Conservation (phyloP, 257 asterid species). For the Perilla frutescens region DNA sequence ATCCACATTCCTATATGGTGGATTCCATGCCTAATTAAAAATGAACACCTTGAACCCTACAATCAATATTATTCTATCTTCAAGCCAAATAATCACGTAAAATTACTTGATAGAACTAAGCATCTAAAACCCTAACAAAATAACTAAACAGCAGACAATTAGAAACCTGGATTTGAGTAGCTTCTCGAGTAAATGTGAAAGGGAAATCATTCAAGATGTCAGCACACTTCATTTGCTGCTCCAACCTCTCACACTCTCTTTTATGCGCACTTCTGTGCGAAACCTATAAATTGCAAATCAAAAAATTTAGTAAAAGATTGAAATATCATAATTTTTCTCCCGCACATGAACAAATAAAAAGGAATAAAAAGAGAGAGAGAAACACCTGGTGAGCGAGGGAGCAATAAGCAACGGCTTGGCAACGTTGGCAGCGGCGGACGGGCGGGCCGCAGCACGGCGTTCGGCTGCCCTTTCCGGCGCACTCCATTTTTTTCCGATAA, state of each 20-base stretch:
- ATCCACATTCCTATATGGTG: conserved; percentile 84
- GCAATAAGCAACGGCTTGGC: conserved; percentile 86
- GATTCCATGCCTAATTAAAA: conserved; percentile 57
- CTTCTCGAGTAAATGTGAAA: conserved; percentile 62
- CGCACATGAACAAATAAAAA: background rate
- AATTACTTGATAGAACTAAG: conserved; percentile 3
- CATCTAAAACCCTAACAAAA: conserved; percentile 10
- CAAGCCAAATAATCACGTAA: conserved; percentile 25
- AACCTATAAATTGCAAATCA: conserved; percentile 45
- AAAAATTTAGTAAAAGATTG: conserved; percentile 10
- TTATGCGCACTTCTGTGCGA: conserved; percentile 74
- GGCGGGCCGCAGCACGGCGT: conserved; percentile 75
- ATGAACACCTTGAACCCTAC: conserved; percentile 61
- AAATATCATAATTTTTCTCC: background rate
- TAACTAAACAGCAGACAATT: background rate
- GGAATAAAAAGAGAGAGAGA: background rate
- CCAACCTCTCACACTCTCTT: conserved; percentile 75
- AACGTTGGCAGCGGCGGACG: conserved; percentile 69
- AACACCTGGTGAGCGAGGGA: conserved; percentile 88
- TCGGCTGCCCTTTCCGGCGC: conserved; percentile 84
- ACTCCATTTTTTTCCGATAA: conserved; percentile 60
- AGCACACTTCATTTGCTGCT: conserved; percentile 68
- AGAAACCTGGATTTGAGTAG: conserved; percentile 51
- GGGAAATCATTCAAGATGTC: conserved; percentile 65
- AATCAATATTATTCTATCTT: conserved; percentile 21